Evolutionary conservation across 306 rosid species (phyloP).

Genomic region (Citrullus mucosospermus): DNA sequence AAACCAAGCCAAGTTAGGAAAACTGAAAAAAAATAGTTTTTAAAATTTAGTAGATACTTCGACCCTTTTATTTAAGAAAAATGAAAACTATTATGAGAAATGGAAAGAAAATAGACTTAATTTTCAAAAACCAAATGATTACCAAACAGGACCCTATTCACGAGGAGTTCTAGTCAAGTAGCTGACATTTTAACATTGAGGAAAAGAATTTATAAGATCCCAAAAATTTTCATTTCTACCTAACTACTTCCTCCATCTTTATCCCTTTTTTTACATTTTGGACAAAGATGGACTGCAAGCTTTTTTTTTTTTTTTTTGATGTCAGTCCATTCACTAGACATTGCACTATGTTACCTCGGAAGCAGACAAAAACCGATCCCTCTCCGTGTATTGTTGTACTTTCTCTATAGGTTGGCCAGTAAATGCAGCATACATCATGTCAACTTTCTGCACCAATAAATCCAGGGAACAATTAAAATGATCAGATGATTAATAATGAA

Average conservation of each 20-base stretch:
- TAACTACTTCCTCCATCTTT: not conserved
- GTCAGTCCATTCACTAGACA: not conserved
- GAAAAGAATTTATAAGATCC: not conserved
- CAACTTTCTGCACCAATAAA: slow-evolving; percentile 61
- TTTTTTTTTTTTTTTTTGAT: not conserved
- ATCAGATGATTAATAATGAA: not conserved
- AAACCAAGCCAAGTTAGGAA: too few species aligned
- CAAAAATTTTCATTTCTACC: not conserved
- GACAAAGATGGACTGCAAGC: not conserved
- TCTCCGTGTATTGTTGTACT: slow-evolving; percentile 84
- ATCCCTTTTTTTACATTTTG: not conserved
- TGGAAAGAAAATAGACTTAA: too few species aligned
- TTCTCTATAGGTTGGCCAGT: slow-evolving; percentile 80
- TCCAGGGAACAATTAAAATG: slow-evolving; percentile 1
- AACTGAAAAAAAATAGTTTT: too few species aligned
- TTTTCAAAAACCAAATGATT: too few species aligned
- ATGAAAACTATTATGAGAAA: too few species aligned
- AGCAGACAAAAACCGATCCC: slow-evolving; percentile 80
- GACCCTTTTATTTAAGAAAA: too few species aligned
- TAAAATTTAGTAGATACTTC: too few species aligned
- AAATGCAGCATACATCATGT: slow-evolving; percentile 75
- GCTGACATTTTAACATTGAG: not conserved
- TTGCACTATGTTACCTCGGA: slow-evolving; percentile 48
- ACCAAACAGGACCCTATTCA: not conserved
- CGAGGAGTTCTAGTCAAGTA: not conserved